phyloP scores from a whole-genome alignment of 208 protist genomes.

The Sergeia podlipaevii region DNA sequence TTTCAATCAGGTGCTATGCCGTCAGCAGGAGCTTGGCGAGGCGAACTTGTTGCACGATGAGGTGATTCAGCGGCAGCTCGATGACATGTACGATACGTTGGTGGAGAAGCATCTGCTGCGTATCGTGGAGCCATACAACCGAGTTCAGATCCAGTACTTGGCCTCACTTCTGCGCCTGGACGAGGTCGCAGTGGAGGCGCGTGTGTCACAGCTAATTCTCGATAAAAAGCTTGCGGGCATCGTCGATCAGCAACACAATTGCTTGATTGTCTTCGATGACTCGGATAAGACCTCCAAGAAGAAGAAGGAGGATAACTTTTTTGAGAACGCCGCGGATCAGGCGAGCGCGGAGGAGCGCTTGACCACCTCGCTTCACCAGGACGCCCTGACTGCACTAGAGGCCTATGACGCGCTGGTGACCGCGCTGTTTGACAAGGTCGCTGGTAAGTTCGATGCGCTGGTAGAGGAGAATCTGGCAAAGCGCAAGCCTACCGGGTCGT shows the following conservation, averaged over 20 bases:
- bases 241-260: slow-evolving; percentile 88
- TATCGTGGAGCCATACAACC: slow-evolving; percentile 96
- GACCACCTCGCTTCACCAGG: slow-evolving; percentile 68
- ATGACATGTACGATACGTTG: slow-evolving; percentile 95
- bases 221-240: slow-evolving; percentile 96
- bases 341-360: slow-evolving; percentile 1
- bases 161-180: slow-evolving; percentile 89
- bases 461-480: slow-evolving; percentile 79
- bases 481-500: slow-evolving; percentile 16
- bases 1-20: slow-evolving; percentile 86
- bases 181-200: slow-evolving; percentile 62
- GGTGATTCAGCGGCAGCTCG: slow-evolving; percentile 91
- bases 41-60: slow-evolving; percentile 75
- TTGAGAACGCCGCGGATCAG: slow-evolving; percentile 41
- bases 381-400: slow-evolving; percentile 63
- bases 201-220: slow-evolving; percentile 98
- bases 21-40: slow-evolving; percentile 24
- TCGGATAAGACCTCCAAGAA: slow-evolving; percentile 16
- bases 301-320: slow-evolving; percentile 19
- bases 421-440: slow-evolving; percentile 86
- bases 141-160: slow-evolving; percentile 95
- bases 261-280: slow-evolving; percentile 93
- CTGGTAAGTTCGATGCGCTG: slow-evolving; percentile 79
- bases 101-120: slow-evolving; percentile 95
- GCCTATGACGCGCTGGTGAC: slow-evolving; percentile 78